Conservation (phyloP, 805 yeast species). For the Dipodascus albidus region DNA sequence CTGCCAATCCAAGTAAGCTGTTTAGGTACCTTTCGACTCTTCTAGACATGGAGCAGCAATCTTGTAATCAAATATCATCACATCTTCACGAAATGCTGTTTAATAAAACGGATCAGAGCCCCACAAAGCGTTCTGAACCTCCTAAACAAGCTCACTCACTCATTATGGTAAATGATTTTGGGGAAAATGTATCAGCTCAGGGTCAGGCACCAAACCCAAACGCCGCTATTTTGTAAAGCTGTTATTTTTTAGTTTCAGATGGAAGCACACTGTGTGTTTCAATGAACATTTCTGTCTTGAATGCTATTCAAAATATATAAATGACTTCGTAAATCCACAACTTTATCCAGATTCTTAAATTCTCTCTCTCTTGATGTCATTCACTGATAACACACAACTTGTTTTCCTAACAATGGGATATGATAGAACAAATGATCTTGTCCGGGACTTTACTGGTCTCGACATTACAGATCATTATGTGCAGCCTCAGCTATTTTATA, state of each 20-base stretch:
- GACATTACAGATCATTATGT: not conserved
- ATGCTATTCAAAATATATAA: no score
- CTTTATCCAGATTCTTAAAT: no score
- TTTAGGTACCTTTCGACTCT: no score
- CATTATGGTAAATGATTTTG: no score
- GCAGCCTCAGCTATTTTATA: not conserved
- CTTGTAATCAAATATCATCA: no score
- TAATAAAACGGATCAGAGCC: not conserved
- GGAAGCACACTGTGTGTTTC: not conserved
- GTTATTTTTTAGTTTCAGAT: not conserved
- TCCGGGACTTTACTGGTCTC: not conserved
- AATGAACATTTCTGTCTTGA: no score
- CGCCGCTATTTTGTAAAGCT: not conserved
- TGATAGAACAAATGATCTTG: not conserved
- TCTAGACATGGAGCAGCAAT: no score
- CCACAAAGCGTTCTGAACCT: not conserved
- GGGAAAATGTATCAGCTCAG: not conserved
- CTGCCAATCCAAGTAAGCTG: no score
- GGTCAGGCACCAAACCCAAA: not conserved
- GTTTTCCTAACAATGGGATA: not conserved
- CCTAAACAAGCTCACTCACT: not conserved
- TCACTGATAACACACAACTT: not conserved
- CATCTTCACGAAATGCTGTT: no score
- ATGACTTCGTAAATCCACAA: no score
- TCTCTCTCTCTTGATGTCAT: no score